Evolutionary conservation across 108 stramenopile species (phyloP).

Genomic region (Discostella pseudostelligera): DNA sequence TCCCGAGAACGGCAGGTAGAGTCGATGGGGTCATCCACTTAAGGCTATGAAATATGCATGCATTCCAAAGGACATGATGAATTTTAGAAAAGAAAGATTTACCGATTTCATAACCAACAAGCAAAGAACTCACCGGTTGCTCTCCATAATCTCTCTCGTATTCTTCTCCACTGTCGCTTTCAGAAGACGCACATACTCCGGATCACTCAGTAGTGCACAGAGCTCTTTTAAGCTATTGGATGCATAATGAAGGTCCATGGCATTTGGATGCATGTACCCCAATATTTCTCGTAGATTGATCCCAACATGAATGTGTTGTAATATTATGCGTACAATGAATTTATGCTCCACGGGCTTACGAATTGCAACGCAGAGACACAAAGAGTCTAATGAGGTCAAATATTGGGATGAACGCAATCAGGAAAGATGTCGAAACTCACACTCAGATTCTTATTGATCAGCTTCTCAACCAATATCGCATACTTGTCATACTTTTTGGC

Average conservation of each 20-base stretch:
- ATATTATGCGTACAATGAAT: slow-evolving; percentile 76
- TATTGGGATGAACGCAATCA: background rate
- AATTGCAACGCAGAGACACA: background rate
- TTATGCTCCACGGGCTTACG: slow-evolving; percentile 75
- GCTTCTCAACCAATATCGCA: slow-evolving; percentile 33
- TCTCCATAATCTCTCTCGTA: slow-evolving; percentile 33
- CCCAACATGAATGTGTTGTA: slow-evolving; percentile 64
- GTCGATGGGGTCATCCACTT: slow-evolving; percentile 37
- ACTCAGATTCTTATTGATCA: slow-evolving; percentile 41
- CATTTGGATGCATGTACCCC: slow-evolving; percentile 49
- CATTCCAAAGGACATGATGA: background rate
- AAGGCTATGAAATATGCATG: slow-evolving; percentile 16
- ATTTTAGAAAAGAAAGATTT: background rate
- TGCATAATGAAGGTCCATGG: slow-evolving; percentile 42
- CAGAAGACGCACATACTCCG: slow-evolving; percentile 30
- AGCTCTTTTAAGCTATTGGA: slow-evolving; percentile 46
- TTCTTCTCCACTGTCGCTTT: slow-evolving; percentile 39
- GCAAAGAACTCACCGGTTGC: slow-evolving; percentile 24
- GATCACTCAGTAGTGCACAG: slow-evolving; percentile 42
- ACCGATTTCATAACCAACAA: too few species aligned
- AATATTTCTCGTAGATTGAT: slow-evolving; percentile 49
- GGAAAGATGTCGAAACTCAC: slow-evolving; percentile 14
- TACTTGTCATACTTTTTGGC: slow-evolving; percentile 39
- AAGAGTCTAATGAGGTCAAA: background rate
- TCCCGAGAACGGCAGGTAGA: slow-evolving; percentile 48